These are phyloP conservation scores for Fragilaria crotonensis DNA, from an alignment of 108 stramenopile genomes.

Conservation along the genomic window DNA sequence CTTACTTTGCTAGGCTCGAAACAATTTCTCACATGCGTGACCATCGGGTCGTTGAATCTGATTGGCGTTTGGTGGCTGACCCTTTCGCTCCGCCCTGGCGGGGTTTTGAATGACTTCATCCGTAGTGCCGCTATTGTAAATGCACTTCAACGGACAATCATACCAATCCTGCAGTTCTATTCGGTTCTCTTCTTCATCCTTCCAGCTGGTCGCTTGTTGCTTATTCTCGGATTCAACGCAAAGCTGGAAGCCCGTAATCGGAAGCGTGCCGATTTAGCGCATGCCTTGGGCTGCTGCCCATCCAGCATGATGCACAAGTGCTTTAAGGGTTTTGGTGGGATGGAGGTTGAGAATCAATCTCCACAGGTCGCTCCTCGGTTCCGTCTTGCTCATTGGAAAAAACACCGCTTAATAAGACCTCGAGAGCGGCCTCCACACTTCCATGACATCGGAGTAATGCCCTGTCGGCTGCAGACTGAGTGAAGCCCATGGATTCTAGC, in stretches of 20 bases:
- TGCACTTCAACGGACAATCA: conserved; percentile 12
- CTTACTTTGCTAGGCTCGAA: conserved; percentile 46
- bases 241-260: neutral
- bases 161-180: conserved; percentile 61
- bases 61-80: conserved; percentile 66
- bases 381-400: neutral
- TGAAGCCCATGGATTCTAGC: neutral
- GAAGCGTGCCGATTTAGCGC: conserved; percentile 5
- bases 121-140: conserved; percentile 2
- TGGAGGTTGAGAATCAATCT: neutral
- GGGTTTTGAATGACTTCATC: conserved; percentile 30
- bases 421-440: neutral
- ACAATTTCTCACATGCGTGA: conserved; percentile 57
- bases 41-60: conserved; percentile 57
- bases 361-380: neutral
- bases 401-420: neutral
- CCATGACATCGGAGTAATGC: neutral
- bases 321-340: neutral
- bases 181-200: conserved; percentile 55
- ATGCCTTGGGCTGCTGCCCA: neutral
- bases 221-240: conserved; percentile 18
- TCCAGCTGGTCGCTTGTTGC: conserved; percentile 32
- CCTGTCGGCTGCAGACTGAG: neutral
- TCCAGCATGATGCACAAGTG: neutral
- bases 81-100: conserved; percentile 49